These are phyloP conservation scores for Nicotiana sylvestris DNA, from an alignment of 257 asterid genomes.

Conservation along the genomic window DNA sequence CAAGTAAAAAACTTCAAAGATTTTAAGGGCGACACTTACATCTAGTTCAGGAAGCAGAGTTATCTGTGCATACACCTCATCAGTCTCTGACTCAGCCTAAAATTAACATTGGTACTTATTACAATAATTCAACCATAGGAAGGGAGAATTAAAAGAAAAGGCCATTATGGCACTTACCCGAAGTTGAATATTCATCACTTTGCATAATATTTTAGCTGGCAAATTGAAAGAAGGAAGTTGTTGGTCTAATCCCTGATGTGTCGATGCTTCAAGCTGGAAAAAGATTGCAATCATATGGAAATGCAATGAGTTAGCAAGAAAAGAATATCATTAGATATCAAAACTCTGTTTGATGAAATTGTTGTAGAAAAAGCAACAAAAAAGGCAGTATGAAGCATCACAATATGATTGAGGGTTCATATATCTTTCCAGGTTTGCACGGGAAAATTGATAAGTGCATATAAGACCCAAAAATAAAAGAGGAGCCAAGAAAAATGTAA, in stretches of 20 bases:
- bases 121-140: not conserved
- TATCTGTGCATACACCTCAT: slow-evolving; percentile 91
- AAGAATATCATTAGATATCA: not conserved
- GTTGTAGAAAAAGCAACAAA: not conserved
- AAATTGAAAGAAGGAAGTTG: slow-evolving; percentile 86
- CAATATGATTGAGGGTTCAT: not conserved
- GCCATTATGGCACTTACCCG: slow-evolving; percentile 42
- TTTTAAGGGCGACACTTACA: slow-evolving; percentile 35
- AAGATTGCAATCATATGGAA: slow-evolving; percentile 11
- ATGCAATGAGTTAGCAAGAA: not conserved
- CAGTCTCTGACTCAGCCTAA: slow-evolving; percentile 92
- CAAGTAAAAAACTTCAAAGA: slow-evolving; percentile 18
- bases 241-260: slow-evolving; percentile 82
- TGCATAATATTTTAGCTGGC: slow-evolving; percentile 90
- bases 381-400: not conserved
- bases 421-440: not conserved
- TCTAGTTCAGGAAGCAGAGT: slow-evolving; percentile 76
- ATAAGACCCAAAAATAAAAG: slow-evolving; percentile 6
- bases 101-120: slow-evolving; percentile 7
- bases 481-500: slow-evolving; percentile 6
- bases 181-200: slow-evolving; percentile 78
- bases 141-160: not conserved
- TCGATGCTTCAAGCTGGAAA: slow-evolving; percentile 93
- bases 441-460: not conserved
- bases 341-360: not conserved